Base-by-base conservation (phyloP, 2,329 filamentous ascomycete species). In the Lojkania enalia region DNA sequence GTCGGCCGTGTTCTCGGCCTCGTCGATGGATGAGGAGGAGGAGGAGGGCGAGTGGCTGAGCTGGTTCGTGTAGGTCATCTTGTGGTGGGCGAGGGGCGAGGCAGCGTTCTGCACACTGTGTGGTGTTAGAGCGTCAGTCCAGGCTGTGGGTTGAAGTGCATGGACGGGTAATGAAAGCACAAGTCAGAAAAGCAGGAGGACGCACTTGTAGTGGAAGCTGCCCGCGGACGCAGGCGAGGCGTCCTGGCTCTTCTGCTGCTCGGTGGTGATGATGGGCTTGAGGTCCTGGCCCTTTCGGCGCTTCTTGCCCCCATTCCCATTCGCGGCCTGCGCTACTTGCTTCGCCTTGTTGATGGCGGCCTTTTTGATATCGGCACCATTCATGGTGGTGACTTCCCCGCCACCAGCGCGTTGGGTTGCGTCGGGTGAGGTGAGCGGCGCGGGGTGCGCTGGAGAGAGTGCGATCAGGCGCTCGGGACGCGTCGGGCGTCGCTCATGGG, bases 1-100 rank as follows among this genome's bases (percentile, higher is more conserved):
- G 69, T 97, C 94, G 66, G 91, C 92, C 29, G 92, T 95, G 68
- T 94, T 91, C 64, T 96, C 91, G 71, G 87, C 83, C 50, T 74
- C 75, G 69, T 96, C 91, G 73, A 92, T 90, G 59, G 83, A 85
- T 35, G 88, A 88, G 49, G 85, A 88, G 44, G 84, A 82, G 41
- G 88, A 87, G 40, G 86, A 86, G 48, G 88, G 87, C 51, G 90
- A 92, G 60, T 85, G 80, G 78, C 75, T 85, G 73, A 83, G 79
- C 76, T 76, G 76, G 71, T 76, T 73, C 51, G 73, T 71, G 70
- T 78, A 77, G 27, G 64, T 57, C 64, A 69, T 67, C 60, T 74
- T 76, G 58, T 71, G 67, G 57, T 73, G 72, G 53, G 63, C 60
- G 46, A 72, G 65, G 44, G 70, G 71, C 46, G 73, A 72, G 43